Evolutionary conservation across 768 basidiomycete genomes (phyloP).

Genomic region (Cyclocybe aegerita): DNA sequence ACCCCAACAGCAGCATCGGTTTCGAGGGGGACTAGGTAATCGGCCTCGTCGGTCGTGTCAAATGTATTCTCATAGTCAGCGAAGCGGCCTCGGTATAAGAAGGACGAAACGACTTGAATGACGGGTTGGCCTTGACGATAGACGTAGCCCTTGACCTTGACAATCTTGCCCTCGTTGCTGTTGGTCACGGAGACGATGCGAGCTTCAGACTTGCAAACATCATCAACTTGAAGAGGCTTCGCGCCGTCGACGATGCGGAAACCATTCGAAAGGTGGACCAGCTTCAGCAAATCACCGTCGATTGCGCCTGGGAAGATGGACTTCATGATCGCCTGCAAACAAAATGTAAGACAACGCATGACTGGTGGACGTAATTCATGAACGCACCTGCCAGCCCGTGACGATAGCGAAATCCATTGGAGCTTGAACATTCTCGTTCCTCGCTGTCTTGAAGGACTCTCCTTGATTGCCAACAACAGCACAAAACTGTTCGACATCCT

Average conservation of each 20-base stretch:
- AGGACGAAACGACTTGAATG: slow-evolving; percentile 92
- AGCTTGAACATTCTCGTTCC: slow-evolving; percentile 72
- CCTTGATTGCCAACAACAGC: slow-evolving; percentile 91
- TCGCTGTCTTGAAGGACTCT: slow-evolving; percentile 82
- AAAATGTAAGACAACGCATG: slow-evolving; percentile 7
- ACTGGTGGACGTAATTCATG: neutral
- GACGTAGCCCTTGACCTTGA: slow-evolving; percentile 85
- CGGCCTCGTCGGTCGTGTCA: slow-evolving; percentile 86
- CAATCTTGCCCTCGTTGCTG: slow-evolving; percentile 88
- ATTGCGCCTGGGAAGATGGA: slow-evolving; percentile 92
- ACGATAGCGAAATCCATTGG: slow-evolving; percentile 99
- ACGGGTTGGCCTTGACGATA: slow-evolving; percentile 75
- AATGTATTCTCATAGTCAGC: slow-evolving; percentile 95
- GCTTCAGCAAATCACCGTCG: slow-evolving; percentile 92
- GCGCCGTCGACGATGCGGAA: slow-evolving; percentile 87
- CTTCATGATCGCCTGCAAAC: slow-evolving; percentile 91
- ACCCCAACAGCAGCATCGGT: slow-evolving; percentile 86
- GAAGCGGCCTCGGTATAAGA: slow-evolving; percentile 96
- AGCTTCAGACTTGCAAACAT: slow-evolving; percentile 88
- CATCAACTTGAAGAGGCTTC: slow-evolving; percentile 76
- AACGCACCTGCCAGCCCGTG: slow-evolving; percentile 92
- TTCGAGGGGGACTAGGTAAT: slow-evolving; percentile 76
- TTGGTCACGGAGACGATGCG: slow-evolving; percentile 89
- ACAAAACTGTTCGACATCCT: slow-evolving; percentile 86
- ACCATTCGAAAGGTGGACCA: slow-evolving; percentile 96